Percentiles rank a stretch among this genome's conserved stretches.
These are phyloP conservation scores for Ascocoryne sarcoides DNA, from an alignment of 2,329 filamentous ascomycete genomes.

Conservation along the genomic window DNA sequence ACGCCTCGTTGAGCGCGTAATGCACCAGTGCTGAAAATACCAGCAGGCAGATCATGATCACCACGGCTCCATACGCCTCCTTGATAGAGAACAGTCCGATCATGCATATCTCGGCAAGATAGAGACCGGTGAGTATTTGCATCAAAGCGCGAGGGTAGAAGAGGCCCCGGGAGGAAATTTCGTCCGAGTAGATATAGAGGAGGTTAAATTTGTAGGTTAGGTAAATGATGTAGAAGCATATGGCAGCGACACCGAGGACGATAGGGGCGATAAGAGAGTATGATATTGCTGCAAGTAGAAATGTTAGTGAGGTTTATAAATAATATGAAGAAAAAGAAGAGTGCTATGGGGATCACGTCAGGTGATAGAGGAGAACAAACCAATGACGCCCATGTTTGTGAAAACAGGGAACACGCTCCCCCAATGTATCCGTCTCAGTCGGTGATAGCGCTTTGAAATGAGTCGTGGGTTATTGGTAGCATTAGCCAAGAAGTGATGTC, in stretches of 20 bases:
- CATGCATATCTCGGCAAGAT: constrained; percentile 52
- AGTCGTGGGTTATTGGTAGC: constrained; percentile 53
- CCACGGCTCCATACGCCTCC: constrained; percentile 42
- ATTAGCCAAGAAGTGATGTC: constrained; percentile 47
- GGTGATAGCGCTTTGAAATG: constrained; percentile 48
- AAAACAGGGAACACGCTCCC: constrained; percentile 50
- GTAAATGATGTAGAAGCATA: constrained; percentile 57
- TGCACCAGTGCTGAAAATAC: constrained; percentile 48
- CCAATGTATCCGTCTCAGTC: constrained; percentile 45
- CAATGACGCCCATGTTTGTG: constrained; percentile 44
- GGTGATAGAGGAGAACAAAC: constrained; percentile 30
- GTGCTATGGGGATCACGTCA: constrained; percentile 4
- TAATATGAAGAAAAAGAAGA: too few relatives aligned
- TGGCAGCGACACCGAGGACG: constrained; percentile 53
- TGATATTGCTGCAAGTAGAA: constrained; percentile 50
- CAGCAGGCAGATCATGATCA: constrained; percentile 48
- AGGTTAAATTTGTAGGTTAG: constrained; percentile 58
- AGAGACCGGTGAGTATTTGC: constrained; percentile 54
- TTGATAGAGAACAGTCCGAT: constrained; percentile 55
- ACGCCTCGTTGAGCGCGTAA: constrained; percentile 28
- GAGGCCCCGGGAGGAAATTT: constrained; percentile 57
- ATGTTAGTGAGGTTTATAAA: too few relatives aligned
- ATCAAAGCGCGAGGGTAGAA: constrained; percentile 54
- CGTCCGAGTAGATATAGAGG: constrained; percentile 51
- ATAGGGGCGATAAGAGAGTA: constrained; percentile 59